Evolutionary conservation across 225 moss, liverwort and hornwort genomes (phyloP), one percentile per base, ranked within the genome.

Genomic region (Polytrichum formosum): DNA sequence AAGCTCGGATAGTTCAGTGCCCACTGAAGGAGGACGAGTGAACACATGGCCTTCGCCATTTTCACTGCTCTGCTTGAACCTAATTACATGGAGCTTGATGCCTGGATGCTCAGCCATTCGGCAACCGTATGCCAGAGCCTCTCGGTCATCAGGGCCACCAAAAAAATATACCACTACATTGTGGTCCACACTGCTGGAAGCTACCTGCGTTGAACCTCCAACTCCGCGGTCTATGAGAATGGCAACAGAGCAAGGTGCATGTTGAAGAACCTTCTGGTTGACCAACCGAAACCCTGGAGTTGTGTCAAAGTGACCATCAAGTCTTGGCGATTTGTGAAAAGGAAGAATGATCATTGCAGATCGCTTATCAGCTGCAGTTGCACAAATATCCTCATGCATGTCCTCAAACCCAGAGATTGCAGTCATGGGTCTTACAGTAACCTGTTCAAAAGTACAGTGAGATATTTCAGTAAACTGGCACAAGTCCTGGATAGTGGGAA

Each of bases 321-420:
- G 35, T n/a, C 83, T 30, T 0, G 77, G 63, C 5, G 88, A 85
- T 56, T 90, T 91, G 83, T 95, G 95, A 73, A 95, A 92, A 1
- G 95, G 95, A 18, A 95, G 79, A 58, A 93, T 83, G 53, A 93
- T 90, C 2, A 92, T 26, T 5, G 84, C 83, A 0, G 88, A 80
- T 53, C 94, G 89, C 72, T 92, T 92, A 23, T 92, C 92, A n/a
- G 85, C 82, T 6, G 95, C 91, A 9, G 95, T 92, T 22, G 66
- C 60, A 62, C 91, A 91, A 27, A 95, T 92, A 70, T 92, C 95
- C 59, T 95, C 93, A 68, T 95, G 93, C 91, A 91, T 93, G 58
- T 95, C 78, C 64, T 90, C 90, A 28, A 87, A 93, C 20, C 88
- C 83, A 21, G 92, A 92, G 23, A 95, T 95, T 53, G 91, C 93